Percentiles rank a stretch among this genome's conserved stretches.
These are phyloP conservation scores for Microbotryum violaceum DNA, from an alignment of 1,284 basidiomycete species.

Conservation along the genomic window DNA sequence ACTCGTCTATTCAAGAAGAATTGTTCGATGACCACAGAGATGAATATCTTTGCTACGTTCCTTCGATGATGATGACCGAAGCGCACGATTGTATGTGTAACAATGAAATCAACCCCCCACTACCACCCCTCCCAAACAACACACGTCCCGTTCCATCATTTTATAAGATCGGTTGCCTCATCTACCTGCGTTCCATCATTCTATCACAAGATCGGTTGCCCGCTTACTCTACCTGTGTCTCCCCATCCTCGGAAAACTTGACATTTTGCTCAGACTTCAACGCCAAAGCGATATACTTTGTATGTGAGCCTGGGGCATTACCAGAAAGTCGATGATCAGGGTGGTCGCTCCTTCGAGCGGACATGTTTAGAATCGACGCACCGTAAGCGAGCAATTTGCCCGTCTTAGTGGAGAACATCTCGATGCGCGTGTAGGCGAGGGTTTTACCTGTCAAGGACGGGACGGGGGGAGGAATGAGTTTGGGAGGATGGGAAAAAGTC, in stretches of 20 bases:
- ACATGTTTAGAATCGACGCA: background rate
- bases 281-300: slow-evolving; percentile 77
- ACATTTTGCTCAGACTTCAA: slow-evolving; percentile 65
- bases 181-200: too few relatives aligned
- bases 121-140: too few relatives aligned
- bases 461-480: background rate
- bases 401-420: slow-evolving; percentile 57
- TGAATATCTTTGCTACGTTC: too few relatives aligned
- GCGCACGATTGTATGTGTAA: too few relatives aligned
- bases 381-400: slow-evolving; percentile 78
- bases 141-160: too few relatives aligned
- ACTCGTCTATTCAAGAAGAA: too few relatives aligned
- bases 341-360: too few relatives aligned
- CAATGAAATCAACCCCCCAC: too few relatives aligned
- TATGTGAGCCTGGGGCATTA: slow-evolving; percentile 49
- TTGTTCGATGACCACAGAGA: too few relatives aligned
- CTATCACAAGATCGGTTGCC: slow-evolving; percentile 13
- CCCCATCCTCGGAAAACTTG: slow-evolving; percentile 69
- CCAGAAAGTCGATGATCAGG: slow-evolving; percentile 20
- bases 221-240: slow-evolving; percentile 53
- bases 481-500: too few relatives aligned
- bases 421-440: slow-evolving; percentile 70
- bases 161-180: slow-evolving; percentile 16
- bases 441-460: slow-evolving; percentile 54
- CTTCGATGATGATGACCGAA: too few relatives aligned